Conservation (phyloP, 1,139 yeast genomes). For the Pichia sp. region DNA sequence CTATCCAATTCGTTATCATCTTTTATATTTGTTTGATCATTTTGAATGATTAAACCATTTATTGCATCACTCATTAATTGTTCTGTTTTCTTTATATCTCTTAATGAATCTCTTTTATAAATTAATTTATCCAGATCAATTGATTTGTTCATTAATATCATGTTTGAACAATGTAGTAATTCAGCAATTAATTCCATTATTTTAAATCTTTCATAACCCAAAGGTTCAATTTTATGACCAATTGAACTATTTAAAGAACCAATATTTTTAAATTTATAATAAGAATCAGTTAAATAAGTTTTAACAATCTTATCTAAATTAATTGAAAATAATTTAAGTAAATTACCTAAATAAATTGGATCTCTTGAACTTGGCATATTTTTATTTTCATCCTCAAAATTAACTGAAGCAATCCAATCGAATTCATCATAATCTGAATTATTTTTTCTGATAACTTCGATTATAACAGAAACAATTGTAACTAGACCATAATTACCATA, state of each 20-base stretch:
- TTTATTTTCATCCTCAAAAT: conserved; percentile 12
- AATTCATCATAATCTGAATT: conserved; percentile 83
- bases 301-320: conserved; percentile 27
- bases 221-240: conserved; percentile 64
- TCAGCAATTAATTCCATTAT: conserved; percentile 95
- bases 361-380: conserved; percentile 88
- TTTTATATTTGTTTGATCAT: conserved; percentile 11
- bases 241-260: conserved; percentile 23
- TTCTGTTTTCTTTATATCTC: conserved; percentile 27
- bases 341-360: conserved; percentile 85
- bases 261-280: conserved; percentile 19
- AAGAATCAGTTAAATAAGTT: conserved; percentile 26
- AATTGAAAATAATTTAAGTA: conserved; percentile 59
- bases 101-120: conserved; percentile 26
- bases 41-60: conserved; percentile 22
- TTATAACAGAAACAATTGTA: conserved; percentile 91
- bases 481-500: conserved; percentile 84
- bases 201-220: conserved; percentile 92
- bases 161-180: conserved; percentile 89
- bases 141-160: conserved; percentile 70
- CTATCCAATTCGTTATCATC: conserved; percentile 5
- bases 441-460: conserved; percentile 90
- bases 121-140: conserved; percentile 26
- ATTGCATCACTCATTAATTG: conserved; percentile 30
- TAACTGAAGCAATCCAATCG: conserved; percentile 29